A percentile compares a stretch with the other conserved stretches of the same genome.
Conservation (phyloP, 768 basidiomycete genomes). For the Lactarius akahatsu region DNA sequence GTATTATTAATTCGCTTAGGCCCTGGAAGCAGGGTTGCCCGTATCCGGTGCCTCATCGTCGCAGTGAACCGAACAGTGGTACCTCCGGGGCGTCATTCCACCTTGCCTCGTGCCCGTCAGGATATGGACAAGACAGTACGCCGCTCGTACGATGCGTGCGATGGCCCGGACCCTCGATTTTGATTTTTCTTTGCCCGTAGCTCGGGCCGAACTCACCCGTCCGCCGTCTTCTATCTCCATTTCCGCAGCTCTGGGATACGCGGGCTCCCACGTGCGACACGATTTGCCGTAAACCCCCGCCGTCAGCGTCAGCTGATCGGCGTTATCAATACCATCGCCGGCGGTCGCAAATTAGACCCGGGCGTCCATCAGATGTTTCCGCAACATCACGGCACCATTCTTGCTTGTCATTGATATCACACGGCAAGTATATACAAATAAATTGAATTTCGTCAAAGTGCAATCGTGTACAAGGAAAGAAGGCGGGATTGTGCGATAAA, state of each 20-base stretch:
- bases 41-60: constrained; percentile 1
- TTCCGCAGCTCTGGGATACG: constrained; percentile 10
- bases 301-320: constrained; percentile 21
- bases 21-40: not conserved
- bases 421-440: constrained; percentile 30
- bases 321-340: constrained; percentile 15
- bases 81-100: not conserved
- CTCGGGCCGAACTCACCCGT: constrained; percentile 1
- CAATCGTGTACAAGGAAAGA: constrained; percentile 21
- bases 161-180: too few relatives aligned
- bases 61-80: not conserved
- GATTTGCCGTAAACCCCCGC: constrained; percentile 10
- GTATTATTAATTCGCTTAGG: constrained; percentile 11
- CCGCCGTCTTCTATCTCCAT: not conserved
- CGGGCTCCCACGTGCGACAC: constrained; percentile 17
- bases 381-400: constrained; percentile 12
- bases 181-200: not conserved
- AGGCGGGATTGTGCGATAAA: constrained; percentile 16
- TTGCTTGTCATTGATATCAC: constrained; percentile 3
- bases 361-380: constrained; percentile 18
- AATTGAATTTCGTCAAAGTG: constrained; percentile 14
- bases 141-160: not conserved
- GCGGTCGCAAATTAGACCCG: constrained; percentile 1
- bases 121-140: not conserved
- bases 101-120: constrained; percentile 2